These are phyloP conservation scores for Alloascoidea africana DNA, from an alignment of 805 yeast species.

Conservation along the genomic window DNA sequence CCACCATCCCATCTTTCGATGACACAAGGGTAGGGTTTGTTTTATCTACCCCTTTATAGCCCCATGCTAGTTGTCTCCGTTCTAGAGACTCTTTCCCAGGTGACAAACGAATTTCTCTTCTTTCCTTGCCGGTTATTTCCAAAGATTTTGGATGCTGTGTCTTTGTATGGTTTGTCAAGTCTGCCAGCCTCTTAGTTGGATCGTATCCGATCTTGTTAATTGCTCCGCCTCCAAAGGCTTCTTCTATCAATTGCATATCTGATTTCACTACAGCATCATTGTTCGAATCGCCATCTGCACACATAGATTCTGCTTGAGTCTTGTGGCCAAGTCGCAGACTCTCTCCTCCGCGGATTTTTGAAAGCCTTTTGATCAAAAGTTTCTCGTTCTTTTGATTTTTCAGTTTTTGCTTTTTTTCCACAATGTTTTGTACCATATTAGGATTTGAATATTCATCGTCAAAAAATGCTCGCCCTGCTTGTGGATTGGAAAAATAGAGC, in stretches of 20 bases:
- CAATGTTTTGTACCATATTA: conserved; percentile 21
- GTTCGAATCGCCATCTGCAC: conserved; percentile 12
- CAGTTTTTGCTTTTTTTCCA: conserved; percentile 17
- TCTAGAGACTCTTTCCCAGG: background rate
- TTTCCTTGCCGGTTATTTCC: too few species aligned
- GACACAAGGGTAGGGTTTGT: background rate
- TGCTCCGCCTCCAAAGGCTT: background rate
- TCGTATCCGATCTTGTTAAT: conserved; percentile 15
- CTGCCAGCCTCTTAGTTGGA: conserved; percentile 9
- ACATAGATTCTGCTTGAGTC: conserved; percentile 12
- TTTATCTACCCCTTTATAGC: too few species aligned
- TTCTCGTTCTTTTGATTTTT: conserved; percentile 22
- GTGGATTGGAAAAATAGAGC: conserved; percentile 22
- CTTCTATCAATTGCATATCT: conserved; percentile 10
- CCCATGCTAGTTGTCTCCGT: conserved; percentile 1
- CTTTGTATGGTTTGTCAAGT: background rate
- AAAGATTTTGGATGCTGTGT: background rate
- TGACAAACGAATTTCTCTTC: background rate
- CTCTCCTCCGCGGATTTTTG: conserved; percentile 14
- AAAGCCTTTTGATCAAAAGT: conserved; percentile 18
- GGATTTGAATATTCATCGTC: conserved; percentile 35
- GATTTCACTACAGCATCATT: conserved; percentile 2
- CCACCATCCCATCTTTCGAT: conserved; percentile 1
- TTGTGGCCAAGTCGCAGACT: conserved; percentile 9
- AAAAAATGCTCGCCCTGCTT: conserved; percentile 34